Conservation (phyloP, 495 filamentous ascomycete genomes). For the Polyplosphaeria fusca region DNA sequence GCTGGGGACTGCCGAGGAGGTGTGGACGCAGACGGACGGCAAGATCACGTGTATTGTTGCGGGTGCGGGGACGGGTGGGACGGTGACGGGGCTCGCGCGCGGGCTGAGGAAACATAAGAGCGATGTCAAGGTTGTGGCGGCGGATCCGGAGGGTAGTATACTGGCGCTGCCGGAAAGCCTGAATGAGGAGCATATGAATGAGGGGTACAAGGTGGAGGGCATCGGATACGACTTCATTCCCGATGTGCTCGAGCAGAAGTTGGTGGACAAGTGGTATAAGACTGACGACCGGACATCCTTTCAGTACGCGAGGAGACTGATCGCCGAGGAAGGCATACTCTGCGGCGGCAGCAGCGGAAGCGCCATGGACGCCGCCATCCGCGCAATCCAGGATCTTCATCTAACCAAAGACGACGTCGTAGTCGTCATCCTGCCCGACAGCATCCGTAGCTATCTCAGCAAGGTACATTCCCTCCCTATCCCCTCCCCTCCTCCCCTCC, state of each 20-base stretch:
- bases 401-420: conserved; percentile 76
- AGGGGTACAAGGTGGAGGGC: conserved; percentile 94
- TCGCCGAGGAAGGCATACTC: conserved; percentile 90
- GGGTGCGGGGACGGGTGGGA: conserved; percentile 93
- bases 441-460: conserved; percentile 94
- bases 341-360: conserved; percentile 94
- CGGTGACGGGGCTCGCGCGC: conserved; percentile 83
- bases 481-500: background rate
- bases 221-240: conserved; percentile 99
- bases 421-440: conserved; percentile 89
- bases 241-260: conserved; percentile 76
- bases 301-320: conserved; percentile 78
- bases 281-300: conserved; percentile 92
- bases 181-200: conserved; percentile 74
- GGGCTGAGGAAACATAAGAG: conserved; percentile 84
- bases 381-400: conserved; percentile 69
- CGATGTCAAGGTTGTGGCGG: conserved; percentile 79
- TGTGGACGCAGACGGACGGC: conserved; percentile 88
- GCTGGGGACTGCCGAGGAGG: conserved; percentile 90
- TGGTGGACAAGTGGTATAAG: conserved; percentile 97
- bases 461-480: conserved; percentile 54
- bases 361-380: conserved; percentile 80
- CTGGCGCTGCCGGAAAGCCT: conserved; percentile 73
- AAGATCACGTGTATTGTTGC: conserved; percentile 82
- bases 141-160: conserved; percentile 86